Percentiles rank a stretch among this genome's conserved stretches.
Evolutionary conservation across 257 asterid genomes (phyloP).

Genomic region (Nemophila menziesii): DNA sequence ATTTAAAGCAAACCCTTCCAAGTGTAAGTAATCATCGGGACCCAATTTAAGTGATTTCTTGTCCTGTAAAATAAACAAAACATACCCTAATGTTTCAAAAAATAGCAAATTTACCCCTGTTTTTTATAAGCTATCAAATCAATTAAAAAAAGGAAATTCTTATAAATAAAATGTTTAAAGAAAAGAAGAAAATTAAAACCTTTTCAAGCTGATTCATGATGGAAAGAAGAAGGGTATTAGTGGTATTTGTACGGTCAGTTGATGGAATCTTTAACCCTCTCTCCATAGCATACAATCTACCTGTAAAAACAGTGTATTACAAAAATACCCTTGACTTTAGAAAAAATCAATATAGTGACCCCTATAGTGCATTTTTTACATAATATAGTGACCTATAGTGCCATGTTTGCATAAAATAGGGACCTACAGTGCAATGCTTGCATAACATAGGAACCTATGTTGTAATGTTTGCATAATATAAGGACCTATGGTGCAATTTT

Average conservation of each 20-base stretch:
- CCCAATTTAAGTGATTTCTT: slow-evolving; percentile 72
- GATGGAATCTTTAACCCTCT: slow-evolving; percentile 81
- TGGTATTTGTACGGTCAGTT: slow-evolving; percentile 70
- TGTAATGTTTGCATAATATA: no score
- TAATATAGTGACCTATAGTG: no score
- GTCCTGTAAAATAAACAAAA: slow-evolving; percentile 37
- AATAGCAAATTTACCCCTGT: no score
- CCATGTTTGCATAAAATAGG: background rate
- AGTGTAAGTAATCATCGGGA: slow-evolving; percentile 70
- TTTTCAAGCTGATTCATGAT: slow-evolving; percentile 90
- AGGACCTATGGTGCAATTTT: no score
- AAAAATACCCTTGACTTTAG: no score
- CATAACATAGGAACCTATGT: no score
- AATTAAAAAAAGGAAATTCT: background rate
- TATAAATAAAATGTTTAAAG: background rate
- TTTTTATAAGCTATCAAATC: background rate
- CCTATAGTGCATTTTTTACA: no score
- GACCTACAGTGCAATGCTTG: no score
- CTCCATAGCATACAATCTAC: slow-evolving; percentile 97
- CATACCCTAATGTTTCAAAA: no score
- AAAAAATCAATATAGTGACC: no score
- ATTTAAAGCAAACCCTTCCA: slow-evolving; percentile 86
- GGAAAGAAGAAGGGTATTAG: slow-evolving; percentile 65
- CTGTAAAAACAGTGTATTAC: slow-evolving; percentile 32
- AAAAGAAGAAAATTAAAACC: slow-evolving; percentile 21